Evolutionary conservation across 192 early-diverging fungal species (phyloP), one percentile per base, ranked within the genome.

Genomic region (Mortierella claussenii): DNA sequence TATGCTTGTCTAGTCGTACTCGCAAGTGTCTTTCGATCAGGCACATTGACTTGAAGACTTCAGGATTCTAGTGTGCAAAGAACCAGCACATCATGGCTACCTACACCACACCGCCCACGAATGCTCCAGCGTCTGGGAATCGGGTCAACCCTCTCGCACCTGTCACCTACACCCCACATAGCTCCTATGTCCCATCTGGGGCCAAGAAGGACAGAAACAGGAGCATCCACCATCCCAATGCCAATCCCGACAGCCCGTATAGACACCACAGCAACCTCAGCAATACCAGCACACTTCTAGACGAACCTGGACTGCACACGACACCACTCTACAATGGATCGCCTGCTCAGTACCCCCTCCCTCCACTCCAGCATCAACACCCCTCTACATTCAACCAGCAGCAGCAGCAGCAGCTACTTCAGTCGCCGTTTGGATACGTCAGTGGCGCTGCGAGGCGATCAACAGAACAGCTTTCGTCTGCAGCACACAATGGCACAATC

Each of bases 111-210:
- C 64, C 73, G 2, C 63, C 63, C 21, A 17, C 57, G 3, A 58
- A 36, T 53, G 18, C 2, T 18, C 57, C 60, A 23, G 45, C 48
- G 34, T 37, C 53, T 30, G 43, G 63, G 27, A 43, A 27, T 46
- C 52, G 63, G 4, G n/a, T 28, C 36, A 76, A 76, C 26, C 73
- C 73, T 0, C 64, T 76, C 9, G 73, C 49, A 0, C 73, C 64
- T 24, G 73, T 76, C 17, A 4, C 64, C 3, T 76, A 76, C 59
- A 76, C 48, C 2, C 73, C 73, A 9, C 57, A 59, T 31, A 66
- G 58, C 10, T 58, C 73, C 4, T 76, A 76, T 44, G 59, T 76
- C 0, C 63, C 70, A 26, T 47, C 58, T 7, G 23, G 31, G 15
- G 26, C 62, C 10, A 66, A 56, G 42, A 61, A 59, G 20, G 59